Conservation (phyloP, 495 filamentous ascomycete species). For the Aspergillus cavernicola region DNA sequence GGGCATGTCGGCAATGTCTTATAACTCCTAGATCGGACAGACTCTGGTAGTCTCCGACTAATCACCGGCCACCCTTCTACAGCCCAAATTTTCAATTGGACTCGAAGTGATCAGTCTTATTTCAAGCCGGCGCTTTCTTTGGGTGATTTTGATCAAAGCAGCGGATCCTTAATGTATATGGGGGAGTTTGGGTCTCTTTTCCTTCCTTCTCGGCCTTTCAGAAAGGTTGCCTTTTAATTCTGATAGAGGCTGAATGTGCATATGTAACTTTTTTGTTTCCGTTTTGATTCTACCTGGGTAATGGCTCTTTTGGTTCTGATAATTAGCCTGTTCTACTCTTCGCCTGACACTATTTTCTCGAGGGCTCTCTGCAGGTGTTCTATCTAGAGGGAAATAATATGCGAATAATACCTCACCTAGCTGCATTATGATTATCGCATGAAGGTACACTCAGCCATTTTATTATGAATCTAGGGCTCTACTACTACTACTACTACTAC, state of each 20-base stretch:
- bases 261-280: too few relatives aligned
- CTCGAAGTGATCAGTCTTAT: neutral
- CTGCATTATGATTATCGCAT: too few relatives aligned
- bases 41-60: constrained; percentile 3
- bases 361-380: too few relatives aligned
- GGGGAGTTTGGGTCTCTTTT: neutral
- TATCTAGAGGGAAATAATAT: neutral
- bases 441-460: too few relatives aligned
- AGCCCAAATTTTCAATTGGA: neutral
- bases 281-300: neutral
- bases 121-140: neutral
- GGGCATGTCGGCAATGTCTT: too few relatives aligned
- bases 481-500: too few relatives aligned
- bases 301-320: neutral
- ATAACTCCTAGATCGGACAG: neutral
- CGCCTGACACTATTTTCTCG: too few relatives aligned
- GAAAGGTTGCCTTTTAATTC: neutral
- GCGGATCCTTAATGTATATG: neutral
- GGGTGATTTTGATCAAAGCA: neutral
- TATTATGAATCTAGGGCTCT: too few relatives aligned
- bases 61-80: neutral
- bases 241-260: neutral
- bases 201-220: neutral
- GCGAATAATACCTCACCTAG: neutral
- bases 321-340: neutral